phyloP scores from a whole-genome alignment of 805 yeast genomes.

The Starmera quercuum region DNA sequence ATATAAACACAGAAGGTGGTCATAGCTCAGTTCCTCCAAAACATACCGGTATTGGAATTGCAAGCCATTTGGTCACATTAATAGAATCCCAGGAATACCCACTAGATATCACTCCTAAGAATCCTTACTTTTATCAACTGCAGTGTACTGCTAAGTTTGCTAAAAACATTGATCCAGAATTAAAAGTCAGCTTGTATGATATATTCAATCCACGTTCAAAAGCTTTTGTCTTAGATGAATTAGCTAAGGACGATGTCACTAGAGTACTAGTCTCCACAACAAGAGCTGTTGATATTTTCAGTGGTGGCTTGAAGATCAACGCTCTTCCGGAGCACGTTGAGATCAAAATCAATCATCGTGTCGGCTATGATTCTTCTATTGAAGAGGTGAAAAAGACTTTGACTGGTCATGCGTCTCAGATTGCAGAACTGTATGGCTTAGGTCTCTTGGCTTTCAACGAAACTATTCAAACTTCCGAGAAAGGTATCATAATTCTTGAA shows the following conservation, averaged over 20 bases:
- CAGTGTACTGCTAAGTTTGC: slow-evolving; percentile 53
- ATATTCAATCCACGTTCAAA: slow-evolving; percentile 31
- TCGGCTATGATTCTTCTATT: slow-evolving; percentile 39
- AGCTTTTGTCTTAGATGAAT: slow-evolving; percentile 22
- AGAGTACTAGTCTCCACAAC: not conserved
- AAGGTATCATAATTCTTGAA: not conserved
- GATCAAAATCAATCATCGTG: slow-evolving; percentile 48
- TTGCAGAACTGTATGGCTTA: slow-evolving; percentile 34
- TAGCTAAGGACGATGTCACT: slow-evolving; percentile 3
- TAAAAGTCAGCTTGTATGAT: slow-evolving; percentile 25
- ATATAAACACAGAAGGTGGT: slow-evolving; percentile 61
- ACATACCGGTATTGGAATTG: slow-evolving; percentile 73
- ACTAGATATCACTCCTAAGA: slow-evolving; percentile 39
- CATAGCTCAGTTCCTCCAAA: slow-evolving; percentile 78
- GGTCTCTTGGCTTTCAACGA: not conserved
- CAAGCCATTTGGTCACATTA: slow-evolving; percentile 45
- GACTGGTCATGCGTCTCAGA: slow-evolving; percentile 19
- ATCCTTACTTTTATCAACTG: slow-evolving; percentile 51
- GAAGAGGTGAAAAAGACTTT: slow-evolving; percentile 19
- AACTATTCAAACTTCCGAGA: not conserved
- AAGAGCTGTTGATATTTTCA: slow-evolving; percentile 47
- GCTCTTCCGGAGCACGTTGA: slow-evolving; percentile 57
- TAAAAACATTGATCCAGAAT: slow-evolving; percentile 16
- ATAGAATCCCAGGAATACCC: slow-evolving; percentile 48
- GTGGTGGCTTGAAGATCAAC: slow-evolving; percentile 61